Evolutionary conservation across 1,284 basidiomycete genomes (phyloP), one percentile per base, ranked within the genome.

Genomic region (Stygiomarasmius scandens): DNA sequence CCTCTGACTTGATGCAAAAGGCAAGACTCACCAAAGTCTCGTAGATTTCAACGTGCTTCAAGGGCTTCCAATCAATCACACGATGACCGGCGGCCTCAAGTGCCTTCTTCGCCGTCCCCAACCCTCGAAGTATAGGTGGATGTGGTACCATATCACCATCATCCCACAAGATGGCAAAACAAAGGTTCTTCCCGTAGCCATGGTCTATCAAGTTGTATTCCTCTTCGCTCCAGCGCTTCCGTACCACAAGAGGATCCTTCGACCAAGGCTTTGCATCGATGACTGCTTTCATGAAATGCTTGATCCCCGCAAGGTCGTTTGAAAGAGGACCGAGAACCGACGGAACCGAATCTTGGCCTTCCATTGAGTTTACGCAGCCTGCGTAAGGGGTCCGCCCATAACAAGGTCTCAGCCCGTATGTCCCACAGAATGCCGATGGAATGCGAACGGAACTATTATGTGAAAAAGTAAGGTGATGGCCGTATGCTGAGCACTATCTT

Each of bases 241-340:
- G 78, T 6, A 87, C 67, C 8, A 81, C 80, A 20, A 85, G 71
- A 1, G 91, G 88, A 64, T 91, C 89, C 59, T 71, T 74, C 6
- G 76, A 65, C 92, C 92, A 93, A 0, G 89, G 89, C 62, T 84
- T 77, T 3, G 74, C 67, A 51, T 77, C 77, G 14, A 87, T 68
- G 19, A 91, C 78, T 0, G 83, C 80, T 65, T 86, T 82, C 66
- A 83, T 82, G 73, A 92, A 93, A 0, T 77, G 69, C 66, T 85
- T 85, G 51, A 93, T 67, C 2, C 84, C 87, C 16, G 75, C 79
- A 34, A 93, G 64, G 5, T 80, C 82, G 41, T 78, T 77, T 2
- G 84, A 77, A 69, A 94, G 79, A 1, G 92, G 92, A 0, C 92
- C 92, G 5, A 92, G 76, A 52, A 92, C 89, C 6, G 89, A 90